These are phyloP conservation scores for Daldinia eschscholtzii DNA, from an alignment of 2,329 filamentous ascomycete genomes.

Conservation along the genomic window DNA sequence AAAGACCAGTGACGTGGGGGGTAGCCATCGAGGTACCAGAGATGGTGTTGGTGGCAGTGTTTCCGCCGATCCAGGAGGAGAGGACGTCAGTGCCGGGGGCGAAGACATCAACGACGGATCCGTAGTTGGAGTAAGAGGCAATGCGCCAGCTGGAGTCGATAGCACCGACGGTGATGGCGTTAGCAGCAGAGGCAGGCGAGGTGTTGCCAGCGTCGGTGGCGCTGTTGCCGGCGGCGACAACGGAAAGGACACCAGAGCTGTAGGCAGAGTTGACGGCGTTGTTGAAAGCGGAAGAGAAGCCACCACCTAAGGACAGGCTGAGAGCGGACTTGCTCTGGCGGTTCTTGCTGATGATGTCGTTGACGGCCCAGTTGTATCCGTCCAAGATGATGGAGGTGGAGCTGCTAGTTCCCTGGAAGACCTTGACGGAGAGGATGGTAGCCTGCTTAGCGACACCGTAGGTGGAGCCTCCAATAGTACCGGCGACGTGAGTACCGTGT, in stretches of 20 bases:
- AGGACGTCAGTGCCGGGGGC: constrained; percentile 59
- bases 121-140: constrained; percentile 66
- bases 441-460: constrained; percentile 61
- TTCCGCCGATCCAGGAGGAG: constrained; percentile 58
- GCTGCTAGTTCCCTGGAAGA: constrained; percentile 53
- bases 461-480: constrained; percentile 57
- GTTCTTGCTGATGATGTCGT: constrained; percentile 59
- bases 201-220: constrained; percentile 54
- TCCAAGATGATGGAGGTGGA: constrained; percentile 49
- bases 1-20: constrained; percentile 72
- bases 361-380: constrained; percentile 57
- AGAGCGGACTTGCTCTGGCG: constrained; percentile 61
- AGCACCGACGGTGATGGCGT: constrained; percentile 66
- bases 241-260: constrained; percentile 62
- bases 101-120: constrained; percentile 58
- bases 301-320: constrained; percentile 64
- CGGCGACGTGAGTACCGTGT: constrained; percentile 63
- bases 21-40: constrained; percentile 73
- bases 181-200: constrained; percentile 64
- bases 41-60: constrained; percentile 58
- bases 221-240: constrained; percentile 69
- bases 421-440: constrained; percentile 60
- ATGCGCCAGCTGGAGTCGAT: constrained; percentile 56
- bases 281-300: constrained; percentile 63
- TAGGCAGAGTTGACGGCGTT: constrained; percentile 62